These are phyloP conservation scores for Camelina neglecta DNA, from an alignment of 345 rosid genomes.

Conservation along the genomic window DNA sequence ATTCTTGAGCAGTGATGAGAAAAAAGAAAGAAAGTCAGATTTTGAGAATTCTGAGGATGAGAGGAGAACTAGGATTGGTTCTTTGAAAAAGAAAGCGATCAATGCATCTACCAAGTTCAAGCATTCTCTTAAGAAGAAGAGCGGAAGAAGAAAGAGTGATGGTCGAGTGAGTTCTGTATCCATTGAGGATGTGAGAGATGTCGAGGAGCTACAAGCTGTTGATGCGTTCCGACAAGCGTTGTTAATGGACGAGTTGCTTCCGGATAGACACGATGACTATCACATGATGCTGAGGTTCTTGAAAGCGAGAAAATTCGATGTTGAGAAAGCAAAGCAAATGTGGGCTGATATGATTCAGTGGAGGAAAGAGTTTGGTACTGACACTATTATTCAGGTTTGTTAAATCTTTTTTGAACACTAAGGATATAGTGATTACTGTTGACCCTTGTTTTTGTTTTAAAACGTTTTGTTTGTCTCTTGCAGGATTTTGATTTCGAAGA, in stretches of 20 bases:
- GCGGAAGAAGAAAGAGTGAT: slow-evolving; percentile 79
- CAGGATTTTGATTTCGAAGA: slow-evolving; percentile 94
- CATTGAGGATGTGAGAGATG: slow-evolving; percentile 92
- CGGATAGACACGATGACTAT: slow-evolving; percentile 77
- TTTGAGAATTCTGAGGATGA: slow-evolving; percentile 99
- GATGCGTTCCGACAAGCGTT: slow-evolving; percentile 85
- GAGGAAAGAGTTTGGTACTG: slow-evolving; percentile 92
- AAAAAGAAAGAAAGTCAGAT: slow-evolving; percentile 91
- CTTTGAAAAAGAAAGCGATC: slow-evolving; percentile 90
- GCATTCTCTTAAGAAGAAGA: slow-evolving; percentile 90
- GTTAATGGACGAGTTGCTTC: slow-evolving; percentile 82
- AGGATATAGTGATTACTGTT: slow-evolving; percentile 13
- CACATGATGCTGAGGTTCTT: slow-evolving; percentile 96
- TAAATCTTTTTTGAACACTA: background rate
- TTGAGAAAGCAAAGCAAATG: slow-evolving; percentile 92
- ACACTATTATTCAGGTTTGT: slow-evolving; percentile 76
- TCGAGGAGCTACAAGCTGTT: slow-evolving; percentile 82
- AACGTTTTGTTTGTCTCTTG: slow-evolving; percentile 30
- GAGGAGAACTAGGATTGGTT: slow-evolving; percentile 90
- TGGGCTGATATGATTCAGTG: slow-evolving; percentile 98
- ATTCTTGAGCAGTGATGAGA: slow-evolving; percentile 82
- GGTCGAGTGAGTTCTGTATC: slow-evolving; percentile 94
- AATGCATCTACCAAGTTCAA: slow-evolving; percentile 86
- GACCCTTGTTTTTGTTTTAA: background rate
- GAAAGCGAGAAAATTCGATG: slow-evolving; percentile 93